These are phyloP conservation scores for Hyaloperonospora arabidopsidis DNA, from an alignment of 352 stramenopile species.

Conservation along the genomic window DNA sequence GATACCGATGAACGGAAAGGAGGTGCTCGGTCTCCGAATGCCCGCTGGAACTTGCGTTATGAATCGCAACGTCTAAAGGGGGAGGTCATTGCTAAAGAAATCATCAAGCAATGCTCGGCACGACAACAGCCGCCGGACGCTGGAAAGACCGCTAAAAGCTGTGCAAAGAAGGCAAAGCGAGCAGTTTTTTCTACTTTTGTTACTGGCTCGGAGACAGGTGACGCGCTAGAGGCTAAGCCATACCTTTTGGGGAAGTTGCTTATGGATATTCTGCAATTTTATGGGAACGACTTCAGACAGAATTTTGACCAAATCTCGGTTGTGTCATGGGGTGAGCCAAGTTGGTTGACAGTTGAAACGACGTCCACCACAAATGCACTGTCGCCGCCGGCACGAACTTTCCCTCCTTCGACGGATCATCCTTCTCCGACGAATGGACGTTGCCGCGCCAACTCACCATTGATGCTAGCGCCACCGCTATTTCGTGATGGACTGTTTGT, in stretches of 20 bases:
- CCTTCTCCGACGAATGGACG: constrained; percentile 11
- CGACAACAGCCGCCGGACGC: constrained; percentile 31
- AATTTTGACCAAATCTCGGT: constrained; percentile 58
- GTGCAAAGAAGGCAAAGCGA: constrained; percentile 22
- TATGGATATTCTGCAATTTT: constrained; percentile 82
- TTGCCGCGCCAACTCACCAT: constrained; percentile 18
- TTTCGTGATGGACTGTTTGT: constrained; percentile 44
- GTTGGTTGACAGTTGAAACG: constrained; percentile 12
- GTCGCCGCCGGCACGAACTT: constrained; percentile 12
- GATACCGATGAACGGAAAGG: constrained; percentile 24
- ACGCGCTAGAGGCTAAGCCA: constrained; percentile 33
- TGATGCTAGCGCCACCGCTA: constrained; percentile 13
- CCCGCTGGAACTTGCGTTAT: constrained; percentile 27
- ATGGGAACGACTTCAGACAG: constrained; percentile 74
- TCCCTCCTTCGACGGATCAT: constrained; percentile 17
- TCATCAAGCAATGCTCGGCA: constrained; percentile 38
- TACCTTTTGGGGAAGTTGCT: constrained; percentile 70
- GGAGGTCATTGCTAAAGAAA: constrained; percentile 39
- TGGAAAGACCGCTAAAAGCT: constrained; percentile 12
- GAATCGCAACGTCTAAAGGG: constrained; percentile 45
- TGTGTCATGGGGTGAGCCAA: constrained; percentile 24
- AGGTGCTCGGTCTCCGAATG: constrained; percentile 2
- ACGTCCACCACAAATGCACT: constrained; percentile 9
- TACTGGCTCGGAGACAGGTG: constrained; percentile 17
- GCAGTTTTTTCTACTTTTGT: constrained; percentile 37